A percentile compares a stretch with the other conserved stretches of the same genome.
Conservation (phyloP, 441 rosid genomes). For the Mallotus japonicus region DNA sequence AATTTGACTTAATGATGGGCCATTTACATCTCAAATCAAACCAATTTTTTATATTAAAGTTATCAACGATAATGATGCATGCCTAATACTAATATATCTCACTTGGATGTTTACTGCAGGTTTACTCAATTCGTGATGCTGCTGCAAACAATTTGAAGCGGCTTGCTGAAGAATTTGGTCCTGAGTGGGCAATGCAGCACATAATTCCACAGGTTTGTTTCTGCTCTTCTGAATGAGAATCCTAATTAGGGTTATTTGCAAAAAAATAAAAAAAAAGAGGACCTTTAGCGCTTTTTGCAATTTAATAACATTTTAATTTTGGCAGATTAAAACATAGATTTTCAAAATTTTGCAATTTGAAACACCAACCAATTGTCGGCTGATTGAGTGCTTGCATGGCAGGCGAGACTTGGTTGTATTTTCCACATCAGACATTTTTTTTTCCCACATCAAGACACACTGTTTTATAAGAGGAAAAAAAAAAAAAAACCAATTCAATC, state of each 20-base stretch:
- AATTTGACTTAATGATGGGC: not conserved
- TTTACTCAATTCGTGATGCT: conserved; percentile 94
- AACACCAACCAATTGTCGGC: too few relatives aligned
- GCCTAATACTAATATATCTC: conserved; percentile 13
- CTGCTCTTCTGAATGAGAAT: conserved; percentile 31
- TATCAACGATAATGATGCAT: not conserved
- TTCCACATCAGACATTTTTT: too few relatives aligned
- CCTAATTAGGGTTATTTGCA: conserved; percentile 33
- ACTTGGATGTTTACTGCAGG: conserved; percentile 44
- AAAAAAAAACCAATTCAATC: too few relatives aligned
- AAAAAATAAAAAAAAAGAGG: too few relatives aligned
- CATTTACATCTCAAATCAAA: not conserved
- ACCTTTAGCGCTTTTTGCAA: too few relatives aligned
- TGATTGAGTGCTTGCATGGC: too few relatives aligned
- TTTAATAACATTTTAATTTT: too few relatives aligned
- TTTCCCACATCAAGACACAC: too few relatives aligned
- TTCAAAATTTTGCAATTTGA: too few relatives aligned
- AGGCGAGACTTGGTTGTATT: too few relatives aligned
- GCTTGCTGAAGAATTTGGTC: conserved; percentile 97
- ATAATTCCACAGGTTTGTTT: conserved; percentile 80
- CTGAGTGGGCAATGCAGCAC: conserved; percentile 99
- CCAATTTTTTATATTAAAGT: not conserved
- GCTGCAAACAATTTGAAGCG: conserved; percentile 97
- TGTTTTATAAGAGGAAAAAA: too few relatives aligned
- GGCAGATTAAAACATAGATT: too few relatives aligned